Base-by-base conservation (phyloP, 73 alveolate genomes). In the Tetrahymena malaccensis region DNA sequence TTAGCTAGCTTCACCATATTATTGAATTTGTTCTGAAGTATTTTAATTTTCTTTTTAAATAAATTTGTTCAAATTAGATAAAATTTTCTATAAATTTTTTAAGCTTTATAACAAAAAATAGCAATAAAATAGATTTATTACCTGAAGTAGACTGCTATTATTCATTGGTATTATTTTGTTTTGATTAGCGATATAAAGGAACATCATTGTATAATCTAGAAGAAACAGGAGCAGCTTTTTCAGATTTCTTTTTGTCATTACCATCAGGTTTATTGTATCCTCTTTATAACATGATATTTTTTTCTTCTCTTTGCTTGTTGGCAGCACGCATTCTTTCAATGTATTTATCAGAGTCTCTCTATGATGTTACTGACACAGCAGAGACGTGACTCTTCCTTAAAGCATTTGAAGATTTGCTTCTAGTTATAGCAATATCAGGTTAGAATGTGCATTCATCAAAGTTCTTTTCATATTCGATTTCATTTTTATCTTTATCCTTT, bases 401-500 rank as follows among this genome's bases (percentile, higher is more conserved):
- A 7, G 55, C 94, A 38, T 35, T 43, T 43, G 38, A 85, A 25
- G 93, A 93, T 84, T 84, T 94, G 43, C 84, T 94, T 95, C 85
- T 25, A 15, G 93, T 85, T n/a, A 35, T 95, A 1, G 85, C 43
- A 0, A 44, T n/a, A 34, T 37, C 97, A 27, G 97, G 97, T 89
- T 95, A 34, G 85, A 95, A 95, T 43, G 97, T 95, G 34, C 97
- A 95, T 85, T 95, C 97, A 37, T 95, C 97, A 34, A 37, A 85
- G 43, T 95, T 85, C 93, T 27, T 95, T 89, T 95, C 97, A 89
- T 85, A 95, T 89, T 95, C 97, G 16, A 95, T 95, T 89, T 95
- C 97, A 13, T 95, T 94, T 6, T 34, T 95, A 34, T 94, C 94
- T 55, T 94, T 85, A 31, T 95, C 97, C 22, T 94, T 95, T 35